Evolutionary conservation across 2,329 filamentous ascomycete genomes (phyloP), one percentile per base, ranked within the genome.

Genomic region (Fusarium oxysporum): DNA sequence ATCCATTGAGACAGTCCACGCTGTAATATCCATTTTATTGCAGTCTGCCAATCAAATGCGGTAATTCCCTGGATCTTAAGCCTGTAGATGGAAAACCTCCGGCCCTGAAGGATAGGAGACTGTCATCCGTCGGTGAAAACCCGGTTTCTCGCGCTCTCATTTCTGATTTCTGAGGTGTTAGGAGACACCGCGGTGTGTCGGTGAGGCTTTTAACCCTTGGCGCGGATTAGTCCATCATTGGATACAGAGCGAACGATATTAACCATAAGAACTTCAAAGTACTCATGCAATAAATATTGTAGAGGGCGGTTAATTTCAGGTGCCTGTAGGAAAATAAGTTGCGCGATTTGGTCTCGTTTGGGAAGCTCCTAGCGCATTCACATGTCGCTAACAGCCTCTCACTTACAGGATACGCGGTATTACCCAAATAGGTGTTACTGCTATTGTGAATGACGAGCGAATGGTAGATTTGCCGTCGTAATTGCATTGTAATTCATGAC

Each of bases 81-180:
- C 64, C 57, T 65, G 38, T n/a, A 28, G 38, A 56, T 57, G 68
- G 71, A 41, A 65, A 60, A 68, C 30, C 19, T 28, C 45, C 43
- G 32, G 60, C 28, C 45, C 23, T 55, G 63, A 28, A 35, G 28
- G 28, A 54, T 68, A 62, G 48, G 57, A 8, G 35, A 19, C 37
- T 44, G 37, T 33, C 33, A 37, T 47, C 61, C 43, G 59, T 65
- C 68, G 63, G 70, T 53, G 48, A 59, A 61, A 68, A 62, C 70
- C 74, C 74, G 74, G 70, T 70, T 70, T 74, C 66, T 77, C 51
- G 54, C 70, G 65, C 68, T 73, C 60, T 51, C 47, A 54, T 38
- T 53, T 53, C 48, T 53, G 44, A 37, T 28, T 51, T 32, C 48
- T 40, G 44, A 30, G 33, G 37, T 33, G 13, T 59, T 25, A 21